Evolutionary conservation across 1,284 basidiomycete genomes (phyloP), one percentile per base, ranked within the genome.

Genomic region (Ceratobasidium sp.): DNA sequence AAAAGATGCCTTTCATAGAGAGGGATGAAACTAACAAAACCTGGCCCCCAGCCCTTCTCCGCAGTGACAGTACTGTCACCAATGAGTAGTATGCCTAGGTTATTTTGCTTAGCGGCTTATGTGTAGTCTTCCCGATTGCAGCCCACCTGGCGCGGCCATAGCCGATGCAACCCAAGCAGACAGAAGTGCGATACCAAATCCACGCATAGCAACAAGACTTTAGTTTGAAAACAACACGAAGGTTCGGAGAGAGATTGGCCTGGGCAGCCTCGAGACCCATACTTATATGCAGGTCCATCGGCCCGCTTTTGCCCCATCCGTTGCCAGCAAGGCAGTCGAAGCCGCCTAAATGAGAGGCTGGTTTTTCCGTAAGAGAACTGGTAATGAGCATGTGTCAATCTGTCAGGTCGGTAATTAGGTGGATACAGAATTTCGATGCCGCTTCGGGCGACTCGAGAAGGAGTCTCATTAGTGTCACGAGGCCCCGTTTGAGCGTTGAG

Each of bases 61-160:
- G 44, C 57, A 29, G 71, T 73, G 9, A 73, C 59, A 27, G 71
- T 63, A 36, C 71, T 73, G 22, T 73, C 71, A 3, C 71, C 71
- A 54, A 63, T 45, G 9, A 62, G 71, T 31, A 73, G 41, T 19
- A 63, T 73, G 2, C 59, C 59, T 73, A 41, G 19, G 47, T 33
- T 24, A 9, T 44, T 36, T 1, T 22, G 11, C n/a, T 67, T 54
- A 67, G 65, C 0, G 14, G 19, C 4, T 19, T 15, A n/a, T 36
- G 17, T 36, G 17, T 15, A 29, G 31, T 7, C 19, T 24, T 24
- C 22, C 6, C 54, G 9, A n/a, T 60, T 36, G 8, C 7, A 51
- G 48, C 65, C 5, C 29, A 57, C 71, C 71, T 54, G 71, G 71
- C 1, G 50, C 59, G 9, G 71, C 71, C 47, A 73, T 45, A 48